Conservation (phyloP, 495 filamentous ascomycete genomes). For the Xylaria longipes region DNA sequence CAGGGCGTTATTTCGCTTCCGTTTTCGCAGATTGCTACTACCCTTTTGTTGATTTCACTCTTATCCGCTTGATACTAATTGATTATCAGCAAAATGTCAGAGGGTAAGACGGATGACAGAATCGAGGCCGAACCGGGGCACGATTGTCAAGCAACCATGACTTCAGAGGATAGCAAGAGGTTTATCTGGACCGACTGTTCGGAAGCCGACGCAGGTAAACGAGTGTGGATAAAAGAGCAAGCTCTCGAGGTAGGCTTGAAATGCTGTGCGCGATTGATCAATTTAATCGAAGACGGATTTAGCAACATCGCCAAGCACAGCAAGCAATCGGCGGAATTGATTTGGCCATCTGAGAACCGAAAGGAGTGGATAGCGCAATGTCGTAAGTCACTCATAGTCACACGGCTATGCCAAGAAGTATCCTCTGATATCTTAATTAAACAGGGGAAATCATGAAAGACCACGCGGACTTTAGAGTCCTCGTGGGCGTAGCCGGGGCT, state of each 20-base stretch:
- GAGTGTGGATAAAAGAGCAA: conserved; percentile 14
- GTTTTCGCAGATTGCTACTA: neutral
- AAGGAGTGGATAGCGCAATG: conserved; percentile 9
- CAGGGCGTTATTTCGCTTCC: neutral
- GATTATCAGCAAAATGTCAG: neutral
- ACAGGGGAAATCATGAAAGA: conserved; percentile 12
- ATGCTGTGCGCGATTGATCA: neutral
- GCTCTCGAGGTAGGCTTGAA: conserved; percentile 3
- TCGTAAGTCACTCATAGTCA: conserved; percentile 9
- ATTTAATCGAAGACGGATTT: neutral
- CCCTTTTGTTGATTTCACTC: neutral
- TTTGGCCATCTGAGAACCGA: conserved; percentile 14
- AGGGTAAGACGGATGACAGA: neutral
- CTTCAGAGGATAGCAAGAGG: neutral
- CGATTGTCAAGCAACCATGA: neutral
- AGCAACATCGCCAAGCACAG: neutral
- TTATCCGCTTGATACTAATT: neutral
- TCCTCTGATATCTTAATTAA: neutral
- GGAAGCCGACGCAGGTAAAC: neutral
- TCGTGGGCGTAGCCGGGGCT: conserved; percentile 34
- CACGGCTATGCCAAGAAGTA: neutral
- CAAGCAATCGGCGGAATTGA: neutral
- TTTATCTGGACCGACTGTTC: neutral
- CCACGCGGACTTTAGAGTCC: conserved; percentile 28
- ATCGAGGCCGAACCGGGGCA: neutral